These are phyloP conservation scores for Monilinia polystroma DNA, from an alignment of 2,329 filamentous ascomycete species.

Conservation along the genomic window DNA sequence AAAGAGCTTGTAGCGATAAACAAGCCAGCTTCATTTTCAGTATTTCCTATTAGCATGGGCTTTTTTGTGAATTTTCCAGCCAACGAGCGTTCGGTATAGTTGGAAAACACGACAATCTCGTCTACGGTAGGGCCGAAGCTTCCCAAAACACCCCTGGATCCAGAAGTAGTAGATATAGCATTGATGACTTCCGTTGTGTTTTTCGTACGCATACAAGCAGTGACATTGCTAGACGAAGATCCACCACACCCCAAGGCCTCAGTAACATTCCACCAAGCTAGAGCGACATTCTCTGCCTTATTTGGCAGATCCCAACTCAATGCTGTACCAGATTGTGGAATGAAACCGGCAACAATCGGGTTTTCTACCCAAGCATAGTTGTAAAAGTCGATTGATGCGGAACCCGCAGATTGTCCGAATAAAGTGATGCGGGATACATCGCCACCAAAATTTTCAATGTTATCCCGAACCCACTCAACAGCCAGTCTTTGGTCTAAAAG, in stretches of 20 bases:
- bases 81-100: conserved; percentile 33
- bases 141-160: conserved; percentile 26
- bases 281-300: conserved; percentile 25
- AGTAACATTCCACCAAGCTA: conserved; percentile 35
- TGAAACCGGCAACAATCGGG: conserved; percentile 39
- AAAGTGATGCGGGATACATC: conserved; percentile 54
- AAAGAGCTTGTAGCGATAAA: conserved; percentile 36
- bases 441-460: conserved; percentile 60
- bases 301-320: conserved; percentile 35
- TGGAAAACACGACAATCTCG: conserved; percentile 35
- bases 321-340: conserved; percentile 40
- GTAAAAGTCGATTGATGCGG: conserved; percentile 50
- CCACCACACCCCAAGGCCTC: conserved; percentile 38
- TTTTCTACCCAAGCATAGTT: conserved; percentile 39
- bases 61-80: conserved; percentile 28
- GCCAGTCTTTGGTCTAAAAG: conserved; percentile 60
- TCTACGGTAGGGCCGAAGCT: conserved; percentile 38
- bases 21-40: conserved; percentile 40
- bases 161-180: conserved; percentile 9
- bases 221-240: conserved; percentile 27
- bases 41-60: conserved; percentile 40
- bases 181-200: conserved; percentile 29
- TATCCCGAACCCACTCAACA: conserved; percentile 59
- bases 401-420: conserved; percentile 56
- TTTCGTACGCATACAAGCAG: conserved; percentile 37